Base-by-base conservation (phyloP, 148 eudicot genomes). In the Euryodendron excelsum region DNA sequence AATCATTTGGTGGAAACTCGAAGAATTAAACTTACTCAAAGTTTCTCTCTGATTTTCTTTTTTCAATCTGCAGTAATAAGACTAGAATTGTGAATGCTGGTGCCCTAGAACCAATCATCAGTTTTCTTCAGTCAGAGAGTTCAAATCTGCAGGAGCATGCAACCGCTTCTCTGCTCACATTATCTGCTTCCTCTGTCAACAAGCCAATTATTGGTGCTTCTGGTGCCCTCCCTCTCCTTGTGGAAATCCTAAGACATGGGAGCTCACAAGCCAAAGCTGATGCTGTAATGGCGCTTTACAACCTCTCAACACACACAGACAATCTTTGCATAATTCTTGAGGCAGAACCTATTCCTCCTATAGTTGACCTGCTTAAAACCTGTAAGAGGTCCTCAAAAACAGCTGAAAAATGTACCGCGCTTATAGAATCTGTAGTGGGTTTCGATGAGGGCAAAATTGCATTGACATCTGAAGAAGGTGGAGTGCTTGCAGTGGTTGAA, bases 401-500 rank as follows among this genome's bases (percentile, higher is more conserved):
- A 21, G 89, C 95, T 17, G 99, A 96, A 80, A 96, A 92, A 82
- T 89, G 98, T 69, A 86, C 89, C 4, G 98, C 97, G 6, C 84
- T 96, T 1, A 31, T 96, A 27, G 99, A 93, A 79, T 93, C 92
- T 75, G 78, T 96, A 2, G 84, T 91, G 45, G 74, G 78, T 9
- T 96, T 91, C 56, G 92, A 90, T 0, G 87, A 90, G 80, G 98
- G 88, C 12, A 85, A 93, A 74, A 76, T 76, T 13, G 88, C 89
- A 13, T 76, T 96, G 31, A 85, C 88, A 48, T 84, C 83, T 17
- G 95, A 88, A 86, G 91, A 92, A 53, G 98, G 98, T 12, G 98
- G 99, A 12, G 82, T 96, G 36, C 97, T 96, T 47, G 97, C 97
- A 0, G 90, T 96, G 2, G 95, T 96, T 6, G 99, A 96, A 79